Conservation (phyloP, 257 asterid genomes). For the Jaltomata sinuosa region DNA sequence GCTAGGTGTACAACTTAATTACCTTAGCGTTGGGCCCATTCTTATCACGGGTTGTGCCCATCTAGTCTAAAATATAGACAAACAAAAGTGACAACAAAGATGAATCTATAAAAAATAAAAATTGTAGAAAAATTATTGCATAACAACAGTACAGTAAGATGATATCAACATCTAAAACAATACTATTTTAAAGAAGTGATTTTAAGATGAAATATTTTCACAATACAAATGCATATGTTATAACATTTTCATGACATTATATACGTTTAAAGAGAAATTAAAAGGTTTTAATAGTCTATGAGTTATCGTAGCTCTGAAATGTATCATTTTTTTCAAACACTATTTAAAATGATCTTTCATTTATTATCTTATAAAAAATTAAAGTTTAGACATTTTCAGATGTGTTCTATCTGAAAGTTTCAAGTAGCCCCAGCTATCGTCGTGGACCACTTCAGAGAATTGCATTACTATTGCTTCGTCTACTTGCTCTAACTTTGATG, state of each 20-base stretch:
- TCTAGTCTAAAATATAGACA: too few relatives aligned
- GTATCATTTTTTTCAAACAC: background rate
- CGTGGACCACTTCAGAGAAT: background rate
- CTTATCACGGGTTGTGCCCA: too few relatives aligned
- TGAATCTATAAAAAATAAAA: too few relatives aligned
- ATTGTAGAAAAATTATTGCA: too few relatives aligned
- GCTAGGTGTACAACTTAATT: background rate
- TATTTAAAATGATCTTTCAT: background rate
- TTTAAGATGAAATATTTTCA: background rate
- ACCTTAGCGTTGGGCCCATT: too few relatives aligned
- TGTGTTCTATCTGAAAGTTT: background rate
- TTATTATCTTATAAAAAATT: background rate
- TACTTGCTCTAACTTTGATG: slow-evolving; percentile 7
- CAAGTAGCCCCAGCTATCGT: background rate
- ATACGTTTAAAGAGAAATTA: background rate
- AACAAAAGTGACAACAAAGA: too few relatives aligned
- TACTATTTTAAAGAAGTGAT: background rate
- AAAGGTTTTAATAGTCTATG: background rate
- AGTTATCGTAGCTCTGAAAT: background rate
- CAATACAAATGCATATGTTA: background rate
- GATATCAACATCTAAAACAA: background rate
- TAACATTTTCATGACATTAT: background rate
- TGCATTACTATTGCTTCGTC: background rate
- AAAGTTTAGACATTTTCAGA: background rate
- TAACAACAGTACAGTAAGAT: too few relatives aligned